phyloP scores from a whole-genome alignment of 2,329 filamentous ascomycete species.

The Dactylellina leptospora region DNA sequence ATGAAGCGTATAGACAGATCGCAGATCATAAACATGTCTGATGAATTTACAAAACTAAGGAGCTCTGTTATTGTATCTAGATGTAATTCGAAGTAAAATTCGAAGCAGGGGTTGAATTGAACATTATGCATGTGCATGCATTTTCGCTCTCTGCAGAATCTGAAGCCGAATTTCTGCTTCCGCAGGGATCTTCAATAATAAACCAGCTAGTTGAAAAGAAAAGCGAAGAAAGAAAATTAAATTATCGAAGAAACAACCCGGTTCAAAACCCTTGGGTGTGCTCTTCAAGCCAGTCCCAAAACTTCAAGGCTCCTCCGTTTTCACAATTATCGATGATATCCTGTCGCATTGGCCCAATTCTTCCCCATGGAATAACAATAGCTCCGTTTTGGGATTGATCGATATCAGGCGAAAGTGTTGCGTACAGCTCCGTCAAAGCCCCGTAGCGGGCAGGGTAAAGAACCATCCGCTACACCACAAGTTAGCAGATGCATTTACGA shows the following conservation, averaged over 20 bases:
- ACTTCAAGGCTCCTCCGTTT: constrained; percentile 60
- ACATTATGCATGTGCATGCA: neutral
- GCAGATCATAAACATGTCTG: neutral
- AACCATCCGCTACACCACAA: constrained; percentile 48
- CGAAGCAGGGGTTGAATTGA: neutral
- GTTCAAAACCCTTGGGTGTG: constrained; percentile 59
- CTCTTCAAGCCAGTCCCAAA: constrained; percentile 64
- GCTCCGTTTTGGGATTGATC: constrained; percentile 58
- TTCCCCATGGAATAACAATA: constrained; percentile 65
- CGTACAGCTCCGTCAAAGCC: constrained; percentile 60
- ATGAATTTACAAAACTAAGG: neutral
- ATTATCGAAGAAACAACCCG: neutral
- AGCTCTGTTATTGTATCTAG: neutral
- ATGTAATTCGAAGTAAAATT: neutral
- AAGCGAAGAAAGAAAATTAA: neutral
- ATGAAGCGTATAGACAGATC: neutral
- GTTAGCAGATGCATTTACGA: neutral
- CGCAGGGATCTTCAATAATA: no score
- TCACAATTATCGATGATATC: constrained; percentile 60
- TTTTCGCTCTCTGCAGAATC: neutral
- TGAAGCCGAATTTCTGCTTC: neutral
- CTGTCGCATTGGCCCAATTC: constrained; percentile 58
- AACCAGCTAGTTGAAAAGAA: no score
- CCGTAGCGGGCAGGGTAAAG: constrained; percentile 59
- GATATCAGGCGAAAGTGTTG: constrained; percentile 59